Evolutionary conservation across 495 filamentous ascomycete genomes (phyloP), one percentile per base, ranked within the genome.

Genomic region (Aspergillus ellipticus): DNA sequence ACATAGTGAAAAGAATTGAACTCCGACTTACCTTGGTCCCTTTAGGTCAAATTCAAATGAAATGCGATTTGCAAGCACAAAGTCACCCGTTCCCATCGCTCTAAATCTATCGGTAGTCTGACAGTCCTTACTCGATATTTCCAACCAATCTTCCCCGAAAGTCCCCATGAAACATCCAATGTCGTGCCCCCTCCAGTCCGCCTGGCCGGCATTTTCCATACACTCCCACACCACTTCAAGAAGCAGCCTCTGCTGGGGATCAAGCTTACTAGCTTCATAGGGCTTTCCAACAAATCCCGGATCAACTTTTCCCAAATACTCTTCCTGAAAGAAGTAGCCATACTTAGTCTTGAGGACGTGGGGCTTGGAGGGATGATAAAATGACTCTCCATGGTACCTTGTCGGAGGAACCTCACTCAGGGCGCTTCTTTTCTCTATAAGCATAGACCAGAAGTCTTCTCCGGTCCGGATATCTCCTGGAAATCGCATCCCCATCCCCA

Each of bases 251-350:
- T 70, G 50, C 66, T 74, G 64, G 13, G 59, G 59, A 51, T 61
- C 59, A 66, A 47, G 9, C 20, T 15, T 35, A 7, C n/a, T 7
- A 4, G 43, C 53, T 48, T 46, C 42, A 2, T 39, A 20, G 11
- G 26, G 17, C 8, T 48, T 39, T 8, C n/a, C 10, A 28, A 55
- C 66, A 52, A 72, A 66, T 11, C 56, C 57, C 19, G 58, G 54
- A 56, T 74, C 66, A 33, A 74, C 47, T 16, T 56, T 20, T 4
- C 52, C 20, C 17, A 69, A 54, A 47, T 63, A 24, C 49, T 68
- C 53, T 20, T 76, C 61, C 13, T 74, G 65, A 42, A 83, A 59
- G 42, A 82, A 83, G 55, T 83, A 80, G 0, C 79, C 80, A n/a
- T 76, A 65, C 55, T 71, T 60, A 0, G 72, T 71, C 13, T 57